Evolutionary conservation across 176 grass and related monocot genomes (phyloP), one percentile per base, ranked within the genome.

Genomic region (Eragrostis curvula): DNA sequence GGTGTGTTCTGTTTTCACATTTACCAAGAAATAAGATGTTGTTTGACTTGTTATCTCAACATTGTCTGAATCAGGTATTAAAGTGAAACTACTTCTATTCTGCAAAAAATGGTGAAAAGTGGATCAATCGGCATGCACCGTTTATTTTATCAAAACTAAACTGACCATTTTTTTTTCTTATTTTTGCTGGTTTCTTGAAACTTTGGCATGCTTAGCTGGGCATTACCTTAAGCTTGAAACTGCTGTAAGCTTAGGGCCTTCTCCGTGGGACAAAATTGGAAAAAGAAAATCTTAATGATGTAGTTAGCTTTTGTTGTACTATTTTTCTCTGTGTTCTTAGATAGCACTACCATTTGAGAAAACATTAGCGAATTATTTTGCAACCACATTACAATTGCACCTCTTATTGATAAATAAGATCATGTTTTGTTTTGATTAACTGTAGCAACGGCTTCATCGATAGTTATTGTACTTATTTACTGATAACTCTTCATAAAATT

Each of bases 361-460:
- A 78, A 78, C 25, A 71, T 55, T 27, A 66, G 18, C 61, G 13
- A 5, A 79, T 29, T 79, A 48, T 73, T 66, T 70, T 71, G 45
- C 39, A 77, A 57, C 50, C 73, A 56, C 67, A 83, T 29, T 64
- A 64, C 57, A 46, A 5, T 24, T 77, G 66, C 16, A 63, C 41
- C 2, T 1, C 24, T 16, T 86, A 39, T 20, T 9, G 49, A 64
- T 14, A 78, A 66, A 72, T 81, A 43, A 48, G 61, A 71, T 12
- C 39, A 39, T 87, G 9, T 24, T 43, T 71, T 32, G 13, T 70
- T 80, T 73, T 71, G 64, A 32, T 14, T 83, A 72, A 74, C 15
- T 52, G 32, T 30, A 66, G 47, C 68, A 55, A 15, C 25, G 1
- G 23, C 13, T 56, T 30, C 20, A 47, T 79, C 12, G 6, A 20